Evolutionary conservation across 2,329 filamentous ascomycete species (phyloP).

Genomic region (Trichoderma sp.): DNA sequence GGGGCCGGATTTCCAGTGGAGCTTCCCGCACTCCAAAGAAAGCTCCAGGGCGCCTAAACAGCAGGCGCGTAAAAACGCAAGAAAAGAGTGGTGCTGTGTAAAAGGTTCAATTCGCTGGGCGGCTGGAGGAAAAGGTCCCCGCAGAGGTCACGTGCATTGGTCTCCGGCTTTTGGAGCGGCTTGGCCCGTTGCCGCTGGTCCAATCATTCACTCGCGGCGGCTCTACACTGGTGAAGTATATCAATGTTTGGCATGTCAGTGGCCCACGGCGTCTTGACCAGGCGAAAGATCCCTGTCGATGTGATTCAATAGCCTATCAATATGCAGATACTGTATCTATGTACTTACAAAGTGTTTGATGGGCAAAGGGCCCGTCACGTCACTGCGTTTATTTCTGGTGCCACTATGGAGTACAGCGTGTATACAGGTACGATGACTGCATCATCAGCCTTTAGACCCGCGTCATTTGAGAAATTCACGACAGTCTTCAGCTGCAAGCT

Average conservation of each 20-base stretch:
- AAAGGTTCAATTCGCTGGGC: background rate
- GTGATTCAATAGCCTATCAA: background rate
- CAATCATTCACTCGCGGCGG: conserved; percentile 13
- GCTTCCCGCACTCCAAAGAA: background rate
- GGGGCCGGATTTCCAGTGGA: background rate
- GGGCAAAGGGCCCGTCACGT: background rate
- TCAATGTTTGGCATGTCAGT: conserved; percentile 16
- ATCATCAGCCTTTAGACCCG: background rate
- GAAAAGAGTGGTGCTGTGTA: background rate
- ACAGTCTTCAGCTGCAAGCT: background rate
- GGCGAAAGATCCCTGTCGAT: background rate
- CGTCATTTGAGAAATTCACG: background rate
- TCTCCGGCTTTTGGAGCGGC: background rate
- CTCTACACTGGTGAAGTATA: background rate
- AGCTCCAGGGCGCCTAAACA: background rate
- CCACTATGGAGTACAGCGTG: background rate
- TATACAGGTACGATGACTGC: background rate
- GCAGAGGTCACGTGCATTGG: background rate
- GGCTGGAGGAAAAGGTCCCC: background rate
- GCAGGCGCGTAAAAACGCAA: conserved; percentile 1
- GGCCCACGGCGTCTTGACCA: background rate
- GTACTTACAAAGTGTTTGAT: background rate
- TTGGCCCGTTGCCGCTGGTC: conserved; percentile 2
- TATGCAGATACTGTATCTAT: too few species aligned
- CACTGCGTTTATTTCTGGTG: background rate